A percentile compares a stretch with the other conserved stretches of the same genome.
These are phyloP conservation scores for Pythium sukuiense DNA, from an alignment of 352 stramenopile species.

Conservation along the genomic window DNA sequence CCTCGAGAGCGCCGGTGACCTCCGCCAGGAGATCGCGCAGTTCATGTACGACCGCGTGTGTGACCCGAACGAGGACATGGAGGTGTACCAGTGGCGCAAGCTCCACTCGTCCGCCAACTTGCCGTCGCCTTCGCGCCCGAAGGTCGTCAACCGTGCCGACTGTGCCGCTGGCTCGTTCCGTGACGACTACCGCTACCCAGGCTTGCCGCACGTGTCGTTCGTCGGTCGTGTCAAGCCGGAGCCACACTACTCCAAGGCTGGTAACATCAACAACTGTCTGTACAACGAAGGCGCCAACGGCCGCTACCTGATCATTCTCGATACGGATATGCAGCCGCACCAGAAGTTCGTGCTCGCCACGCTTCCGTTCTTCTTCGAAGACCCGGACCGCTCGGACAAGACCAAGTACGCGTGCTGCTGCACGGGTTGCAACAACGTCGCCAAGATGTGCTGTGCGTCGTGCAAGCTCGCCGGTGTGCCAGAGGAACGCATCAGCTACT, in stretches of 20 bases:
- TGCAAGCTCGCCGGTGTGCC: constrained; percentile 46
- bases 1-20: constrained; percentile 74
- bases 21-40: constrained; percentile 79
- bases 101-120: constrained; percentile 82
- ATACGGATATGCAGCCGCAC: constrained; percentile 86
- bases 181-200: constrained; percentile 81
- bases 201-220: constrained; percentile 74
- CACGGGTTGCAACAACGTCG: constrained; percentile 42
- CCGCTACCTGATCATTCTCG: constrained; percentile 77
- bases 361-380: constrained; percentile 81
- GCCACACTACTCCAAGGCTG: constrained; percentile 84
- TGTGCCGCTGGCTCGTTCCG: constrained; percentile 80
- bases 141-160: constrained; percentile 68
- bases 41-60: constrained; percentile 87
- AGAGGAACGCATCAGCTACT: constrained; percentile 50
- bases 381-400: constrained; percentile 73
- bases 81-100: constrained; percentile 85
- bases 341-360: constrained; percentile 74
- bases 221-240: constrained; percentile 79
- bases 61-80: constrained; percentile 81
- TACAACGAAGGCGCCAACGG: constrained; percentile 85
- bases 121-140: constrained; percentile 54
- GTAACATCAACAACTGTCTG: constrained; percentile 88
- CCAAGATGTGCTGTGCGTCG: constrained; percentile 46
- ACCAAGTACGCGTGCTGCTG: constrained; percentile 48